These are phyloP conservation scores for Geranium brycei DNA, from an alignment of 345 rosid species.

Conservation along the genomic window DNA sequence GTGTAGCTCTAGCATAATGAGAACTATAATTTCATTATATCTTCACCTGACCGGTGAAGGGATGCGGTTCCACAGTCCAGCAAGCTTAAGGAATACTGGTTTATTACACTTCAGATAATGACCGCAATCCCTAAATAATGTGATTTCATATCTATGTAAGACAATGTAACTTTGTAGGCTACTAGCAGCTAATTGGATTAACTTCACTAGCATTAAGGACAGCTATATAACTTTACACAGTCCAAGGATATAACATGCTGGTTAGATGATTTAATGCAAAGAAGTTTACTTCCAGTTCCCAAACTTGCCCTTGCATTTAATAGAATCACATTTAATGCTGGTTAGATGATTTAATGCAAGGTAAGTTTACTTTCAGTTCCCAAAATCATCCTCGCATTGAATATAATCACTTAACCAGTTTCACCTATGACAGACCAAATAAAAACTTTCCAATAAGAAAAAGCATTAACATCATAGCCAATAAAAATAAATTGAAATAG, in stretches of 20 bases:
- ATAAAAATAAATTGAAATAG: not conserved
- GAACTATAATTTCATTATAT: not conserved
- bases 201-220: no score
- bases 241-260: no score
- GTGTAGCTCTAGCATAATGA: not conserved
- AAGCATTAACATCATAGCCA: not conserved
- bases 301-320: no score
- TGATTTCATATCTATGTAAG: not conserved
- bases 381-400: no score
- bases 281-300: no score
- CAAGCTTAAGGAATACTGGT: not conserved
- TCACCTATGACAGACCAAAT: no score
- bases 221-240: no score
- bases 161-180: not conserved
- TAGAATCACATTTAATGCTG: no score
- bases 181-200: not conserved
- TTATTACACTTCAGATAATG: not conserved
- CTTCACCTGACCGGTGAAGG: not conserved
- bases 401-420: no score
- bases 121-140: not conserved
- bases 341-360: no score
- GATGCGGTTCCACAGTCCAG: not conserved
- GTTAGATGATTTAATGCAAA: no score
- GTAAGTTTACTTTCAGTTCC: no score
- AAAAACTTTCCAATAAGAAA: not conserved